A percentile compares a stretch with the other conserved stretches of the same genome.
These are phyloP conservation scores for Apiotrichum montevideense DNA, from an alignment of 1,284 basidiomycete species.

Conservation along the genomic window DNA sequence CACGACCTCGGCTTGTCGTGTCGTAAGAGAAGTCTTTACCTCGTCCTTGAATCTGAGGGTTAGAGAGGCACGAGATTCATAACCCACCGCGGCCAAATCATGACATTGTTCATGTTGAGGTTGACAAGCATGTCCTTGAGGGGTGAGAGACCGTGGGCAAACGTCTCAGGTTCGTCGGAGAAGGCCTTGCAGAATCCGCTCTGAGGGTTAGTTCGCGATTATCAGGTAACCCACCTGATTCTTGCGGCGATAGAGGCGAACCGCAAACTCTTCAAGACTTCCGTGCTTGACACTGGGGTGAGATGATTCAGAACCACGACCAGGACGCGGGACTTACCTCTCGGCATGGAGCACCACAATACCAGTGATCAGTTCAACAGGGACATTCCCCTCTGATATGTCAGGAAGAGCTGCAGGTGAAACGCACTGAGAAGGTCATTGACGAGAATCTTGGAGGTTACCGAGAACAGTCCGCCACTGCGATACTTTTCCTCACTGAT, in stretches of 20 bases:
- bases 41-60: conserved; percentile 73
- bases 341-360: conserved; percentile 93
- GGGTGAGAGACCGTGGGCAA: conserved; percentile 84
- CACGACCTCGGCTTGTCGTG: conserved; percentile 81
- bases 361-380: conserved; percentile 77
- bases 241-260: conserved; percentile 77
- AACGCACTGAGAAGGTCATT: conserved; percentile 80
- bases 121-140: conserved; percentile 89
- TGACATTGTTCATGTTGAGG: conserved; percentile 76
- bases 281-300: conserved; percentile 67
- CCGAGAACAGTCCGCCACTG: conserved; percentile 78
- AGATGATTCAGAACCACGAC: neutral
- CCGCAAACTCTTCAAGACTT: conserved; percentile 82
- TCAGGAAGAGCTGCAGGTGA: neutral
- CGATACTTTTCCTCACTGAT: conserved; percentile 75
- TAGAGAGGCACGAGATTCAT: neutral
- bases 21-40: conserved; percentile 71
- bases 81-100: conserved; percentile 80
- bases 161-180: conserved; percentile 90
- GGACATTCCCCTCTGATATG: conserved; percentile 59
- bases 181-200: conserved; percentile 94
- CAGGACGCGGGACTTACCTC: conserved; percentile 52
- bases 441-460: conserved; percentile 89
- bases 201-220: conserved; percentile 32
- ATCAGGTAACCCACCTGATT: conserved; percentile 53